phyloP scores from a whole-genome alignment of 805 yeast genomes.

The Danielozyma ontarioensis region DNA sequence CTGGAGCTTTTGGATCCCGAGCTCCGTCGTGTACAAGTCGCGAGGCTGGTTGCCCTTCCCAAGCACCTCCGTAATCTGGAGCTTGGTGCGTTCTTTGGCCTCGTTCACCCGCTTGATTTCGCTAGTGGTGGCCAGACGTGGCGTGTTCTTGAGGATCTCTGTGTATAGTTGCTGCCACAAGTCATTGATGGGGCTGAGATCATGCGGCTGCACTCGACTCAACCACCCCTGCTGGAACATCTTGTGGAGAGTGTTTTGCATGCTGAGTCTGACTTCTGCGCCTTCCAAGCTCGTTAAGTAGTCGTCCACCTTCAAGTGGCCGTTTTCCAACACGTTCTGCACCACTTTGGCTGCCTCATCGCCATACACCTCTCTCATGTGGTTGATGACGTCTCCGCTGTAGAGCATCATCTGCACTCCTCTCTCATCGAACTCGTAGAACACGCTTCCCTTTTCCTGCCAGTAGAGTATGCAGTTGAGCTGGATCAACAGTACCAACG shows the following conservation, averaged over 20 bases:
- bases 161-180: constrained; percentile 33
- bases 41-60: constrained; percentile 20
- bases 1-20: constrained; percentile 41
- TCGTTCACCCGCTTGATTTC: constrained; percentile 45
- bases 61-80: constrained; percentile 28
- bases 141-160: constrained; percentile 30
- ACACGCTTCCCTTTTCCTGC: constrained; percentile 40
- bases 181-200: constrained; percentile 33
- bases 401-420: constrained; percentile 65
- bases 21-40: constrained; percentile 20
- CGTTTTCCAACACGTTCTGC: constrained; percentile 65
- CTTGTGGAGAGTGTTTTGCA: constrained; percentile 19
- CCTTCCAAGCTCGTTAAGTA: constrained; percentile 22
- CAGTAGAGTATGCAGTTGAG: constrained; percentile 69
- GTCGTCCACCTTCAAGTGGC: constrained; percentile 57
- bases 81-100: constrained; percentile 53
- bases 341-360: constrained; percentile 51
- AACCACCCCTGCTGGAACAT: constrained; percentile 36
- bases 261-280: constrained; percentile 12
- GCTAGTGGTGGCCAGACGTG: constrained; percentile 31
- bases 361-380: constrained; percentile 43
- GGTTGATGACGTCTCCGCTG: constrained; percentile 67
- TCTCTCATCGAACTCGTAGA: constrained; percentile 56
- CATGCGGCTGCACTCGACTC: constrained; percentile 21
- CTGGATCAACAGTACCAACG: constrained; percentile 75